Conservation (phyloP, 1,139 yeast genomes). For the Taphrina wiesneri region DNA sequence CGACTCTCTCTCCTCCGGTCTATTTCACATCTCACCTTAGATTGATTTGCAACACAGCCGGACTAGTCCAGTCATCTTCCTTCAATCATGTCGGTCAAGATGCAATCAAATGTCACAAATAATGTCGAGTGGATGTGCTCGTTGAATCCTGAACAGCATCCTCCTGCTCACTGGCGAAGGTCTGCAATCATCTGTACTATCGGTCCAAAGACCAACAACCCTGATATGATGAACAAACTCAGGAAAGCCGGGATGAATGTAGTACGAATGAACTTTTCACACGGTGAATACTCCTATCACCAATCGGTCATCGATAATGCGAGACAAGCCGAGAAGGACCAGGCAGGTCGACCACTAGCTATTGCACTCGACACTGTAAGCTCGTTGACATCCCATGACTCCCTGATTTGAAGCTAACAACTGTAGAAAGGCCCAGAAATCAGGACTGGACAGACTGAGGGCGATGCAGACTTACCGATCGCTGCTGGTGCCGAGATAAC, state of each 20-base stretch:
- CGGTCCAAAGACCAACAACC: slow-evolving; percentile 94
- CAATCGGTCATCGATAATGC: slow-evolving; percentile 95
- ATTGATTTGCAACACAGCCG: too few relatives aligned
- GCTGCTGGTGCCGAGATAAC: slow-evolving; percentile 84
- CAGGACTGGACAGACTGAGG: slow-evolving; percentile 92
- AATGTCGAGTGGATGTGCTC: slow-evolving; percentile 73
- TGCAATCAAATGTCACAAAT: slow-evolving; percentile 27
- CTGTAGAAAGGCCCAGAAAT: slow-evolving; percentile 89
- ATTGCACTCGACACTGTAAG: slow-evolving; percentile 85
- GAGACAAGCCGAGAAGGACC: slow-evolving; percentile 84
- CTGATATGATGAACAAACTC: slow-evolving; percentile 77
- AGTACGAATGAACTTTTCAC: slow-evolving; percentile 98
- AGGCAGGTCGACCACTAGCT: slow-evolving; percentile 94
- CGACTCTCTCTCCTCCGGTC: not conserved
- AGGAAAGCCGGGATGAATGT: slow-evolving; percentile 97
- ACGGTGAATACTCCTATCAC: slow-evolving; percentile 94
- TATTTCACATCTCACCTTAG: not conserved
- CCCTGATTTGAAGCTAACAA: not conserved
- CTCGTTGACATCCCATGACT: not conserved
- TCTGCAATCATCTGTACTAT: slow-evolving; percentile 97
- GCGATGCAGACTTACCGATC: slow-evolving; percentile 73
- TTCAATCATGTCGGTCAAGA: slow-evolving; percentile 16
- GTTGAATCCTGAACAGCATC: slow-evolving; percentile 74
- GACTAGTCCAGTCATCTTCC: not conserved
- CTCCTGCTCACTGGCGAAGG: slow-evolving; percentile 85